phyloP scores from a whole-genome alignment of 345 rosid genomes.

The Pistacia atlantica region DNA sequence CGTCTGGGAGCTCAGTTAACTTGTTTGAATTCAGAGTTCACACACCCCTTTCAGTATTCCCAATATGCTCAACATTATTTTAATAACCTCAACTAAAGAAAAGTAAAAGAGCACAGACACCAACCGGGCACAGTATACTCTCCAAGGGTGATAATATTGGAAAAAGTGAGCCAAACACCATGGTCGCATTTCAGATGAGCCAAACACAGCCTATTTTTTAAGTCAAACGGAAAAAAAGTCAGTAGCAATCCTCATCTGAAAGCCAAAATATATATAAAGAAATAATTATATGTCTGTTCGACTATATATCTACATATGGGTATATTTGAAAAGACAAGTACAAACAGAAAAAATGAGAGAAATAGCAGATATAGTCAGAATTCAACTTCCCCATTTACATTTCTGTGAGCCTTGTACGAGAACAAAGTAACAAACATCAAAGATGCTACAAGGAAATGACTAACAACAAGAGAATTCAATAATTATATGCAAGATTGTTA shows the following conservation, averaged over 20 bases:
- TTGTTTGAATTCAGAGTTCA: conserved; percentile 1
- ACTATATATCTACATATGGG: background rate
- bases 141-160: conserved; percentile 88
- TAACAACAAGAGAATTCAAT: background rate
- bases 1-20: background rate
- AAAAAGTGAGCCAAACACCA: conserved; percentile 95
- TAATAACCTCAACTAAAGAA: conserved; percentile 1
- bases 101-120: conserved; percentile 34
- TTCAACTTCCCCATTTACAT: background rate
- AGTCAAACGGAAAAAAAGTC: conserved; percentile 20
- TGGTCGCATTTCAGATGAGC: conserved; percentile 97
- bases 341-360: background rate
- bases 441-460: background rate
- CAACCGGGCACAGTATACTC: conserved; percentile 93
- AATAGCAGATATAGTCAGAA: background rate
- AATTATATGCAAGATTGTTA: conserved; percentile 5
- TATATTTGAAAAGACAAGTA: background rate
- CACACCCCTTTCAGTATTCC: background rate
- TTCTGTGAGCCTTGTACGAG: background rate
- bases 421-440: background rate
- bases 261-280: background rate
- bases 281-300: background rate
- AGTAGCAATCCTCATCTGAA: conserved; percentile 19
- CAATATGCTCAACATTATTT: background rate
- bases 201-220: conserved; percentile 72